phyloP scores from a whole-genome alignment of 148 eudicot species.

The Vaccinium corymbosum region DNA sequence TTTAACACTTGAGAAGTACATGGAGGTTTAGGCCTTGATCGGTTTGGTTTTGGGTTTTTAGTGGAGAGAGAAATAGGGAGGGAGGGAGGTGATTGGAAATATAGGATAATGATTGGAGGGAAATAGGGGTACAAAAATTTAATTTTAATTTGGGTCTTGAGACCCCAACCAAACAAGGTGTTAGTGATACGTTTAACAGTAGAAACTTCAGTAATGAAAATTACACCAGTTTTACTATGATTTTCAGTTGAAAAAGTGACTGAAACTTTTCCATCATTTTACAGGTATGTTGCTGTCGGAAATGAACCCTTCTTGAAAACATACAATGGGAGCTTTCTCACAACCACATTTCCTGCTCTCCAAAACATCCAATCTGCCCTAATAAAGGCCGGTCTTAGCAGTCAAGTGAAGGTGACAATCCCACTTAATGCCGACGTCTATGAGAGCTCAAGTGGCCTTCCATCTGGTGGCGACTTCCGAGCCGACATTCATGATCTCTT shows the following conservation, averaged over 20 bases:
- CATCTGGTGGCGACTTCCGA: constrained; percentile 84
- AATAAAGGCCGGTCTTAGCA: constrained; percentile 54
- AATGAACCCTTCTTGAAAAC: constrained; percentile 84
- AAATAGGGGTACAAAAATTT: too few relatives aligned
- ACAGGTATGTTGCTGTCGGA: constrained; percentile 92
- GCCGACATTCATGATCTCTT: constrained; percentile 56
- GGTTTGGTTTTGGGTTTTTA: too few relatives aligned
- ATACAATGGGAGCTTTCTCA: constrained; percentile 74
- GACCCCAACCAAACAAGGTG: too few relatives aligned
- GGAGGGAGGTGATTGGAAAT: too few relatives aligned
- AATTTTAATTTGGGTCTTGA: too few relatives aligned
- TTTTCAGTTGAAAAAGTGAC: background rate
- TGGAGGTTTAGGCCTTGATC: too few relatives aligned
- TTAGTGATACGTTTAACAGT: background rate
- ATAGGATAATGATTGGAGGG: too few relatives aligned
- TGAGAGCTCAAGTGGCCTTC: constrained; percentile 35
- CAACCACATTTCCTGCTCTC: constrained; percentile 79
- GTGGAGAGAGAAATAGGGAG: too few relatives aligned
- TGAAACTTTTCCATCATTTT: background rate
- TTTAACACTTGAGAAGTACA: background rate
- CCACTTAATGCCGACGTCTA: constrained; percentile 86
- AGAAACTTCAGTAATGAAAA: background rate
- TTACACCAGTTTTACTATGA: background rate
- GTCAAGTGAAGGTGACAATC: constrained; percentile 63
- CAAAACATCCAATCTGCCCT: constrained; percentile 76